Percentiles rank a stretch among this genome's conserved stretches.
phyloP scores from a whole-genome alignment of 2,329 filamentous ascomycete genomes.

The Botrytis galanthina region DNA sequence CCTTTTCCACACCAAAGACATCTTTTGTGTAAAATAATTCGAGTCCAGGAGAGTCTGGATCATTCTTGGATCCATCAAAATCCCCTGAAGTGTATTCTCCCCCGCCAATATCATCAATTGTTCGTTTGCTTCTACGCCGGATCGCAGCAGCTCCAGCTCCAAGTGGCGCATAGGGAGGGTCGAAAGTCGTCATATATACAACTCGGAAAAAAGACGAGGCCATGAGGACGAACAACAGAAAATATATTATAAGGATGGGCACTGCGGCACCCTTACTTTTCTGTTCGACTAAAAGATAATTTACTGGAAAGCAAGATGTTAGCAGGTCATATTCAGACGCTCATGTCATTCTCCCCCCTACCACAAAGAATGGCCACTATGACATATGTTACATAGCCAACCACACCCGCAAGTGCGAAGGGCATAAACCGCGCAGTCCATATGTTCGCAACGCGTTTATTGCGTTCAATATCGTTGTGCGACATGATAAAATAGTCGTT shows the following conservation, averaged over 20 bases:
- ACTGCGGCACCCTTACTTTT: slow-evolving; percentile 55
- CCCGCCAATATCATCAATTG: slow-evolving; percentile 30
- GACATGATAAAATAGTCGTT: slow-evolving; percentile 6
- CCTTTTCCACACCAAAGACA: slow-evolving; percentile 77
- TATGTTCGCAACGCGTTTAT: slow-evolving; percentile 28
- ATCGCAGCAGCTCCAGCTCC: slow-evolving; percentile 42
- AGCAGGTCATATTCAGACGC: slow-evolving; percentile 14
- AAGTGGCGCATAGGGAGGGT: slow-evolving; percentile 73
- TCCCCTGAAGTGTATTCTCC: slow-evolving; percentile 31
- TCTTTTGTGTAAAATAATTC: slow-evolving; percentile 79
- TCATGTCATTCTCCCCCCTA: slow-evolving; percentile 44
- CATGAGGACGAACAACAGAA: slow-evolving; percentile 67
- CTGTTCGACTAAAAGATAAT: slow-evolving; percentile 62
- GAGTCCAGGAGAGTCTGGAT: slow-evolving; percentile 63
- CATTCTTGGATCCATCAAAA: slow-evolving; percentile 24
- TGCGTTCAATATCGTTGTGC: slow-evolving; percentile 18
- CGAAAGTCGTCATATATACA: slow-evolving; percentile 61
- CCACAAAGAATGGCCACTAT: slow-evolving; percentile 66
- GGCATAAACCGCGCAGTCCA: slow-evolving; percentile 57
- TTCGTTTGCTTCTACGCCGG: slow-evolving; percentile 30
- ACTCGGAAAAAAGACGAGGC: slow-evolving; percentile 69
- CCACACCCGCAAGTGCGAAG: slow-evolving; percentile 60
- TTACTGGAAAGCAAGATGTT: slow-evolving; percentile 49
- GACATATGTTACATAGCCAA: slow-evolving; percentile 69
- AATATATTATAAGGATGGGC: slow-evolving; percentile 70